These are phyloP conservation scores for Cladorrhinum samala DNA, from an alignment of 495 filamentous ascomycete species.

Conservation along the genomic window DNA sequence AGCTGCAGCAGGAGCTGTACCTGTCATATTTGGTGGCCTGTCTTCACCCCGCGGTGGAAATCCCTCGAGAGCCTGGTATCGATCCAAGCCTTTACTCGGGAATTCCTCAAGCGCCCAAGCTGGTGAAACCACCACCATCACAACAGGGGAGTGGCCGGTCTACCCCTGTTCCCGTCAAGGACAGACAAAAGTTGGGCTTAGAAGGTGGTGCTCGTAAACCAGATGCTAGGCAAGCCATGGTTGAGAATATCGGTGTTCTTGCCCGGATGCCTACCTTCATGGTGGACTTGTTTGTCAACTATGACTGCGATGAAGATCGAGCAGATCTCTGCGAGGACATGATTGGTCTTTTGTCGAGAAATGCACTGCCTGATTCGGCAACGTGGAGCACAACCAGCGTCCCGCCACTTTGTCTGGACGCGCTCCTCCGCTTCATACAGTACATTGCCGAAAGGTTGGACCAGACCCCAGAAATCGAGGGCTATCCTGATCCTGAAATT, in stretches of 20 bases:
- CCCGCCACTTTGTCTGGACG: constrained; percentile 88
- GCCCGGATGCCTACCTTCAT: constrained; percentile 89
- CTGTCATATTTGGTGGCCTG: constrained; percentile 92
- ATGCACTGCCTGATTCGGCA: constrained; percentile 93
- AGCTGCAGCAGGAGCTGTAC: constrained; percentile 95
- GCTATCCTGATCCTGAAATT: constrained; percentile 56
- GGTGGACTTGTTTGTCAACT: constrained; percentile 94
- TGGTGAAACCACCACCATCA: constrained; percentile 75
- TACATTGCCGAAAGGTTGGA: constrained; percentile 84
- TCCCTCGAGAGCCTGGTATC: constrained; percentile 84
- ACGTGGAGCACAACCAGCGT: constrained; percentile 99
- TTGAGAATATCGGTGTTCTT: constrained; percentile 88
- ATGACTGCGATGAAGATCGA: constrained; percentile 92
- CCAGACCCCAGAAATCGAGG: constrained; percentile 56
- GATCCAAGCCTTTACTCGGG: constrained; percentile 89
- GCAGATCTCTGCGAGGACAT: constrained; percentile 92
- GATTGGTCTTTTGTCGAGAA: constrained; percentile 84
- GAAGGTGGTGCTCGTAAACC: constrained; percentile 89
- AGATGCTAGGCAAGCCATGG: constrained; percentile 95
- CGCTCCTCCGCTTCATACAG: constrained; percentile 83
- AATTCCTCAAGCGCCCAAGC: constrained; percentile 82
- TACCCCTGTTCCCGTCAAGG: constrained; percentile 89
- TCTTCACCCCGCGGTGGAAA: constrained; percentile 84
- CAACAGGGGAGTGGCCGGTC: constrained; percentile 74
- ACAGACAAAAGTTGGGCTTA: constrained; percentile 86